phyloP scores from a whole-genome alignment of 768 basidiomycete genomes.

The Xerocomellus dryophilus region DNA sequence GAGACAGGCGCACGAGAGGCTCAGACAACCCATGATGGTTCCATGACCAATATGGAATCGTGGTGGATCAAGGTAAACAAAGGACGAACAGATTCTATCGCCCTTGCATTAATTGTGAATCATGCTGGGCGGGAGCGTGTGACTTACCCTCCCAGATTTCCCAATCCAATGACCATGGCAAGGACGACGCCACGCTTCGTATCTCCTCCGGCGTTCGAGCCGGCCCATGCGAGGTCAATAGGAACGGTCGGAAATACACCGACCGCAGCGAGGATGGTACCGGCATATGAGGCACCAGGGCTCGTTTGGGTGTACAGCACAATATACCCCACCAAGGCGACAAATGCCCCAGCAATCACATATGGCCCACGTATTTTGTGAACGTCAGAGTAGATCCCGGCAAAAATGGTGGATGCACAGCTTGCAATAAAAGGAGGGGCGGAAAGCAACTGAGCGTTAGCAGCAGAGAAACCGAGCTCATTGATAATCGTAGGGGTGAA shows the following conservation, averaged over 20 bases:
- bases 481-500: conserved; percentile 48
- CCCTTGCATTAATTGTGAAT: too few species aligned
- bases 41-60: neutral
- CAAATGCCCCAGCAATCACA: too few species aligned
- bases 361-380: conserved; percentile 38
- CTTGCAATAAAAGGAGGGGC: conserved; percentile 46
- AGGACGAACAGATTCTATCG: too few species aligned
- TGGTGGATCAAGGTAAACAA: too few species aligned
- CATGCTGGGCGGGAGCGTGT: conserved; percentile 4
- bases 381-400: conserved; percentile 41
- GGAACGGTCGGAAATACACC: conserved; percentile 48
- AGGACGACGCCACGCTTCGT: conserved; percentile 43
- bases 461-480: conserved; percentile 46
- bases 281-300: conserved; percentile 18
- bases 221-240: conserved; percentile 47
- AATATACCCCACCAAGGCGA: too few species aligned
- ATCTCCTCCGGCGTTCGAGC: conserved; percentile 32
- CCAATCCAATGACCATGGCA: conserved; percentile 50
- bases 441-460: conserved; percentile 45
- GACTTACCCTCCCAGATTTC: conserved; percentile 49
- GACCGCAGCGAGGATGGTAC: conserved; percentile 44
- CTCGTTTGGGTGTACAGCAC: too few species aligned
- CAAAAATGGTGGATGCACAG: conserved; percentile 37
- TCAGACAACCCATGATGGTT: too few species aligned
- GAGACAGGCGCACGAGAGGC: too few species aligned